Evolutionary conservation across 1,284 basidiomycete species (phyloP).

Genomic region (Tilletia indica): DNA sequence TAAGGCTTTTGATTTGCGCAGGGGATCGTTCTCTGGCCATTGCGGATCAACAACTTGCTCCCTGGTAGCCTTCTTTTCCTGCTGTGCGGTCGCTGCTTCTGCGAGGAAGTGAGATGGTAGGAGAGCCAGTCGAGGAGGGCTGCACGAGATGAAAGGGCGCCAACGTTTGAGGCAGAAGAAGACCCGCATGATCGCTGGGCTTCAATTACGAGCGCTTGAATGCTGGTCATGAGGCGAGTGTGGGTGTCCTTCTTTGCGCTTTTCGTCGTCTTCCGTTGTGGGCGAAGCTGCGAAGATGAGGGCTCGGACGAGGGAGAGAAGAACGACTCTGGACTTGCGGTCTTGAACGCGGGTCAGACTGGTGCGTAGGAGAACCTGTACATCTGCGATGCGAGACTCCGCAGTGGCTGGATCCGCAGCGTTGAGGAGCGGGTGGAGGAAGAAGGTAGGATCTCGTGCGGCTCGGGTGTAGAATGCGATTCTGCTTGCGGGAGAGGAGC

Average conservation of each 20-base stretch:
- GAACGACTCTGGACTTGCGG: conserved; percentile 67
- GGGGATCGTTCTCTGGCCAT: neutral
- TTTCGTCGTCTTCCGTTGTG: conserved; percentile 29
- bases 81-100: conserved; percentile 52
- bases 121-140: conserved; percentile 73
- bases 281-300: conserved; percentile 62
- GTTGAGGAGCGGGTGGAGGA: conserved; percentile 29
- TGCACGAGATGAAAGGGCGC: conserved; percentile 62
- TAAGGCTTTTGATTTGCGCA: conserved; percentile 13
- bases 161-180: conserved; percentile 26
- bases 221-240: conserved; percentile 59
- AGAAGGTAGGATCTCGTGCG: conserved; percentile 22
- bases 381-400: conserved; percentile 66
- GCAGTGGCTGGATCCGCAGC: conserved; percentile 56
- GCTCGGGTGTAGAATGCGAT: conserved; percentile 24
- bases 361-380: conserved; percentile 70
- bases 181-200: conserved; percentile 57
- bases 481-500: conserved; percentile 27
- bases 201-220: conserved; percentile 69
- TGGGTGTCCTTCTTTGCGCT: conserved; percentile 30
- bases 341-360: conserved; percentile 78
- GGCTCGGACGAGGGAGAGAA: conserved; percentile 67
- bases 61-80: neutral
- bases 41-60: neutral
- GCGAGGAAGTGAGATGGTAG: conserved; percentile 62